phyloP scores from a whole-genome alignment of 257 asterid species.

The Scutellaria galericulata region DNA sequence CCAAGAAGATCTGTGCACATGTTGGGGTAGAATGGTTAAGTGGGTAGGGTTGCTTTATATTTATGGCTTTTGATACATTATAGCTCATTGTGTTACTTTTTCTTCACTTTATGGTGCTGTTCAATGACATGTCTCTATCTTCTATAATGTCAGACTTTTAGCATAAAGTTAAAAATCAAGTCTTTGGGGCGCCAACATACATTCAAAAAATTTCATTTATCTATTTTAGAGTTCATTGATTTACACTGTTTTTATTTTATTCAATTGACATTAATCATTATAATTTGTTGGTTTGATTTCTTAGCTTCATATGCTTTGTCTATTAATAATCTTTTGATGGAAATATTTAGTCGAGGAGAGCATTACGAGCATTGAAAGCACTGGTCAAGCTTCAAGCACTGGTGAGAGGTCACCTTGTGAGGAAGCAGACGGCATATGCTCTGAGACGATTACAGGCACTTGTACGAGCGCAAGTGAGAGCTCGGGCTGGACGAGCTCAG shows the following conservation, averaged over 20 bases:
- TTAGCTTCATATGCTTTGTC: neutral
- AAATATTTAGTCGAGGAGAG: constrained; percentile 69
- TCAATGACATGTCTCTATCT: constrained; percentile 47
- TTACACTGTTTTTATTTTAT: constrained; percentile 1
- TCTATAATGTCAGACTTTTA: constrained; percentile 44
- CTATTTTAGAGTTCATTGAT: neutral
- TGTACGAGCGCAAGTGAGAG: constrained; percentile 67
- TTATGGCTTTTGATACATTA: constrained; percentile 16
- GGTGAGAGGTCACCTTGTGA: constrained; percentile 75
- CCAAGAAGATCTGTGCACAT: constrained; percentile 32
- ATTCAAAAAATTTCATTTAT: constrained; percentile 34
- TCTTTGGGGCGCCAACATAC: constrained; percentile 49
- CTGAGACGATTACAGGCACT: constrained; percentile 65
- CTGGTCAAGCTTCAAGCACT: constrained; percentile 91
- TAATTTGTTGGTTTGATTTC: neutral
- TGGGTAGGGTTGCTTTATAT: constrained; percentile 30
- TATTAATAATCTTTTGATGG: neutral
- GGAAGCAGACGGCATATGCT: constrained; percentile 67
- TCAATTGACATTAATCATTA: neutral
- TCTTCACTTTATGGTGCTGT: constrained; percentile 42
- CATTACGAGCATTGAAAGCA: constrained; percentile 81
- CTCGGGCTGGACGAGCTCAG: constrained; percentile 53
- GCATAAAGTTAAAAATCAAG: constrained; percentile 33
- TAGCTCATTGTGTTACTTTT: constrained; percentile 35
- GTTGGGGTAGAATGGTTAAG: constrained; percentile 35